Evolutionary conservation across 2,329 filamentous ascomycete genomes (phyloP).

Genomic region (Trichoderma simmonsii): DNA sequence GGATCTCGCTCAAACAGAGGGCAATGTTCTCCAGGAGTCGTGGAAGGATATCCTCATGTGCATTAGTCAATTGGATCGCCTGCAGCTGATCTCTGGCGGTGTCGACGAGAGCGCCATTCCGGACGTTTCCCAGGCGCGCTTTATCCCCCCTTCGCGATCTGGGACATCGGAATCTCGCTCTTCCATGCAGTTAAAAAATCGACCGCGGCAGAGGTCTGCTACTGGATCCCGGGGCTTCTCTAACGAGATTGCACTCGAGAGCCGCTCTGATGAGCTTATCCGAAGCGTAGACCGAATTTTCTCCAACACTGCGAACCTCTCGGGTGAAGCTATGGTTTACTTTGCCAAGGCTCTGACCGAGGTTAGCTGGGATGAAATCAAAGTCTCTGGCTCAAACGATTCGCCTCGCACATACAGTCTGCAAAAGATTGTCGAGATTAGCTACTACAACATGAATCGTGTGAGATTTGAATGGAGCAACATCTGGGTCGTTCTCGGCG

Average conservation of each 20-base stretch:
- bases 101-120: constrained; percentile 91
- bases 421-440: constrained; percentile 97
- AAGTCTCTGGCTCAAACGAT: constrained; percentile 92
- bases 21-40: constrained; percentile 81
- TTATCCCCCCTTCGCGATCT: constrained; percentile 58
- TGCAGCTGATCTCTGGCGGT: constrained; percentile 91
- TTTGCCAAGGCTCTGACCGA: constrained; percentile 91
- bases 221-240: constrained; percentile 64
- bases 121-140: constrained; percentile 81
- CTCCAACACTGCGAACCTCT: constrained; percentile 89
- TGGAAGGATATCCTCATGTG: constrained; percentile 96
- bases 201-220: constrained; percentile 49
- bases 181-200: constrained; percentile 58
- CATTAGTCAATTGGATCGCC: constrained; percentile 90
- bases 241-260: constrained; percentile 83
- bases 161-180: constrained; percentile 59
- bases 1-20: constrained; percentile 89
- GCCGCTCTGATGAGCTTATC: constrained; percentile 87
- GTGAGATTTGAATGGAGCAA: constrained; percentile 98
- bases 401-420: constrained; percentile 94
- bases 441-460: constrained; percentile 99
- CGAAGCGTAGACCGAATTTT: constrained; percentile 94
- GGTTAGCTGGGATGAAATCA: constrained; percentile 99
- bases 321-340: constrained; percentile 90
- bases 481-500: constrained; percentile 95